phyloP scores from a whole-genome alignment of 2,329 filamentous ascomycete species.

The Claviceps purpurea region DNA sequence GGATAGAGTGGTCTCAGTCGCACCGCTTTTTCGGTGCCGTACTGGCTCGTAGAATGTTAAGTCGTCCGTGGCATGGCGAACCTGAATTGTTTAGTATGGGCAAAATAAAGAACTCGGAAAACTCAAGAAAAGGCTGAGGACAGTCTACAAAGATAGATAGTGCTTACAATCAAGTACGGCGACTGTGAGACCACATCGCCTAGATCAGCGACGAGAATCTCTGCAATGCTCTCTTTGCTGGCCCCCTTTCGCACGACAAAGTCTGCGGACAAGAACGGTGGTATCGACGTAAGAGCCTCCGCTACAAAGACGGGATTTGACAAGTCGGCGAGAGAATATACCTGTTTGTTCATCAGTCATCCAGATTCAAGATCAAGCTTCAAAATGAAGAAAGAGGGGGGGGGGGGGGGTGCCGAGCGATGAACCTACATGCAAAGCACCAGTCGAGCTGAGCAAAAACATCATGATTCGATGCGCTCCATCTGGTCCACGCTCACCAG shows the following conservation, averaged over 20 bases:
- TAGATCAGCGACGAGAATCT: constrained; percentile 73
- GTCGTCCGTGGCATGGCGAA: constrained; percentile 69
- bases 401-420: too few species aligned
- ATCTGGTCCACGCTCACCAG: constrained; percentile 22
- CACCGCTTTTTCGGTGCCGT: constrained; percentile 26
- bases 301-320: constrained; percentile 58
- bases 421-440: constrained; percentile 55
- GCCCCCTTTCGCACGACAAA: constrained; percentile 56
- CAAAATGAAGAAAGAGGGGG: too few species aligned
- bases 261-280: constrained; percentile 60
- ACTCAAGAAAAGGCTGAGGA: background rate
- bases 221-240: constrained; percentile 58
- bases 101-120: background rate
- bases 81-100: constrained; percentile 17
- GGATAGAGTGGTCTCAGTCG: constrained; percentile 28
- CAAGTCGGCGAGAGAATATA: constrained; percentile 66
- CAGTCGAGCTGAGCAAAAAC: constrained; percentile 65
- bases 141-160: background rate
- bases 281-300: constrained; percentile 65
- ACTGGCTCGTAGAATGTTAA: constrained; percentile 80
- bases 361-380: too few species aligned
- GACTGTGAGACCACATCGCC: constrained; percentile 58
- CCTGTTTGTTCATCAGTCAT: constrained; percentile 26
- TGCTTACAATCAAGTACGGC: constrained; percentile 68
- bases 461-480: constrained; percentile 45